Evolutionary conservation across 192 early-diverging fungal species (phyloP).

Genomic region (Umbelopsis sp.): DNA sequence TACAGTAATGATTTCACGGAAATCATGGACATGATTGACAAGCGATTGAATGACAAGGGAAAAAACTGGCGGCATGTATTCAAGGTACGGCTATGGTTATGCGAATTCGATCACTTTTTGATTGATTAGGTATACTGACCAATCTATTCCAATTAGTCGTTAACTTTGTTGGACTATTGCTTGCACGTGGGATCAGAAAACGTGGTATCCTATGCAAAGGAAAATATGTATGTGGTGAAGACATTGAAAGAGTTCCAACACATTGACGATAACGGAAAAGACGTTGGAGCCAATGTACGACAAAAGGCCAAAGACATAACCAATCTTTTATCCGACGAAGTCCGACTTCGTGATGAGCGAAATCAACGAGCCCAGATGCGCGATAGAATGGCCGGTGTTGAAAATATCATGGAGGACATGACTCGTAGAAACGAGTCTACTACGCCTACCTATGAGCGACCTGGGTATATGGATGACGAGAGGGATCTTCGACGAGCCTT

Average conservation of each 20-base stretch:
- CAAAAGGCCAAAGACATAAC: constrained; percentile 93
- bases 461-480: constrained; percentile 71
- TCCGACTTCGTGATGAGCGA: constrained; percentile 75
- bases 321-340: constrained; percentile 77
- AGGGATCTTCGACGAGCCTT: constrained; percentile 77
- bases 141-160: constrained; percentile 54
- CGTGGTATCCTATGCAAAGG: constrained; percentile 83
- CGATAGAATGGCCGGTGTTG: constrained; percentile 55
- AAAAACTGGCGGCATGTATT: constrained; percentile 99
- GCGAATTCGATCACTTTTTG: background rate
- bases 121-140: background rate
- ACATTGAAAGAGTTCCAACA: constrained; percentile 97
- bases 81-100: constrained; percentile 64
- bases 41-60: constrained; percentile 95
- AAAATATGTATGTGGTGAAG: constrained; percentile 93
- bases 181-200: constrained; percentile 84
- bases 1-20: constrained; percentile 85
- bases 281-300: constrained; percentile 92
- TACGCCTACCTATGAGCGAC: constrained; percentile 32
- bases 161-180: constrained; percentile 85
- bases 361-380: constrained; percentile 65
- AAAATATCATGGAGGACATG: constrained; percentile 39
- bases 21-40: constrained; percentile 99
- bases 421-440: background rate
- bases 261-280: constrained; percentile 89